Evolutionary conservation across 1,139 yeast genomes (phyloP), one percentile per base, ranked within the genome.

Genomic region (Barnettozyma hawaiiensis): DNA sequence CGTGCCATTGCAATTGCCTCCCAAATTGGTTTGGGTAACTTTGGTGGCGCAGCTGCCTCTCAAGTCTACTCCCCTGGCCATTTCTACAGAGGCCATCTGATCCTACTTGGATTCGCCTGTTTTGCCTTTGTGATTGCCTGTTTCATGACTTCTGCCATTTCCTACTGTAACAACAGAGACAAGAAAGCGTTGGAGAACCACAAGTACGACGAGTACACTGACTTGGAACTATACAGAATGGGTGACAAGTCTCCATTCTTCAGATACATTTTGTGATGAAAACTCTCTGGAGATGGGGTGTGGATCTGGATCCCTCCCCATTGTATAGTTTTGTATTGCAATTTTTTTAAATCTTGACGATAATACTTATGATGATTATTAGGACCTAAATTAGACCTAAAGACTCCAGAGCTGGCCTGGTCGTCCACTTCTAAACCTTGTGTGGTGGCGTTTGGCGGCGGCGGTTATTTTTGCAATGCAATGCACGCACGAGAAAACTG

Each of bases 21-120:
- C 23, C 71, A 67, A 37, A 65, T 69, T 32, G 70, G 71, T 6
- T 42, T 66, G 23, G 73, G 71, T 12, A 62, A 64, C 43, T 55
- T 68, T 31, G 66, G 68, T 14, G 71, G 70, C 22, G 61, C 67
- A 11, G 53, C 65, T 38, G 62, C 65, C 5, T 57, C 66, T 38
- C 62, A 64, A 41, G 55, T 46, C 18, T 45, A 45, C 15, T 40
- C 18, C 7, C 31, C 35, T 8, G 37, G 39, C 16, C 3, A 37
- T 8, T 42, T 36, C 18, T 26, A 53, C 14, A 34, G 44, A 31
- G 53, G 55, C 4, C 54, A 51, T 34, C 31, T 37, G 5, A 40
- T 52, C 7, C 27, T 42, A 10, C 35, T 52, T 8, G 54, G 45
- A 1, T 23, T 47, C n/a, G 29, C 40, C 5, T 32, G 31, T 9